These are phyloP conservation scores for Oryza meridionalis DNA, from an alignment of 176 grass and related monocot genomes.

Conservation along the genomic window DNA sequence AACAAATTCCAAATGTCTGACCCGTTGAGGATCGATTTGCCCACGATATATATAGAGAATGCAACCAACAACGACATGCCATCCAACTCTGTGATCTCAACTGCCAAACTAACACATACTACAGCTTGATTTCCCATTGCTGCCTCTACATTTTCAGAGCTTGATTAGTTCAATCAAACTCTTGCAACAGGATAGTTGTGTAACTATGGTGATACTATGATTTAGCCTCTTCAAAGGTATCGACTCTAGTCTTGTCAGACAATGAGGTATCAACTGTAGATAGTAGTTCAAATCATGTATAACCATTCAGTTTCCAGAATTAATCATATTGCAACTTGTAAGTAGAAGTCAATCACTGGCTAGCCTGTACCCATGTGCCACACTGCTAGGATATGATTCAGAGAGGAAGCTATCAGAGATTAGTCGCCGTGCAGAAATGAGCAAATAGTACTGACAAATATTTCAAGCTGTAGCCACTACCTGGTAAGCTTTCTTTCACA, in stretches of 20 bases:
- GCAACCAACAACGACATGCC: slow-evolving; percentile 7
- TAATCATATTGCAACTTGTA: too few species aligned
- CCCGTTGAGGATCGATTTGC: not conserved
- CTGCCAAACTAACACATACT: slow-evolving; percentile 15
- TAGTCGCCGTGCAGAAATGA: not conserved
- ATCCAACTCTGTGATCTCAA: slow-evolving; percentile 27
- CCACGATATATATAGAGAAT: slow-evolving; percentile 1
- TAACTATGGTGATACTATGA: not conserved
- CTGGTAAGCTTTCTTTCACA: not conserved
- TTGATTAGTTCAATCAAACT: not conserved
- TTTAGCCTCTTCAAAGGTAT: not conserved
- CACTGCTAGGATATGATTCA: not conserved
- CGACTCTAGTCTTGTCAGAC: not conserved
- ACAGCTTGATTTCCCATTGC: not conserved
- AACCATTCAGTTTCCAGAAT: not conserved
- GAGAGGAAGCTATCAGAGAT: not conserved
- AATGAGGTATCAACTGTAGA: not conserved
- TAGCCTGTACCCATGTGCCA: not conserved
- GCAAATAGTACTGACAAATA: not conserved
- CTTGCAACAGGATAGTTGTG: not conserved
- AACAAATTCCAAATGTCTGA: not conserved
- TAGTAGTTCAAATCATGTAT: not conserved
- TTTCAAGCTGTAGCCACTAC: not conserved
- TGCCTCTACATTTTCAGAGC: not conserved
- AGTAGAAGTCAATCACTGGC: not conserved